Conservation (phyloP, 805 yeast genomes). For the Komagataella populi region DNA sequence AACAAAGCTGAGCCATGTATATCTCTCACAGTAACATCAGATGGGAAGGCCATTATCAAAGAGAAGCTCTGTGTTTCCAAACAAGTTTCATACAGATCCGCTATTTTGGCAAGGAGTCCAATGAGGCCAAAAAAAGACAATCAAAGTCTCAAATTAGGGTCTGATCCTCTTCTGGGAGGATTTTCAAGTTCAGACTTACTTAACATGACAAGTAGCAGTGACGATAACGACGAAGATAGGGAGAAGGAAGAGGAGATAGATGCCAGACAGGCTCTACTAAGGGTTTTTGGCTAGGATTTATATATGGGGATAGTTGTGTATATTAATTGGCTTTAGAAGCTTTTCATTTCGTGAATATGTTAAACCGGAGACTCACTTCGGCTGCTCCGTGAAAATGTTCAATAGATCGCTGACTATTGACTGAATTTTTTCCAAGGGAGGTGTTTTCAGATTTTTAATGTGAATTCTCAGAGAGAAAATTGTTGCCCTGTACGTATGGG, state of each 20-base stretch:
- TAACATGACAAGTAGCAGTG: not conserved
- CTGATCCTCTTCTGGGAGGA: not conserved
- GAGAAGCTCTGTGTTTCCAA: not conserved
- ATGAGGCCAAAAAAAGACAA: not conserved
- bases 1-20: not conserved
- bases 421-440: slow-evolving; percentile 18
- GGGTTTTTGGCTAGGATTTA: not conserved
- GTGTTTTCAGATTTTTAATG: slow-evolving; percentile 5
- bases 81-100: not conserved
- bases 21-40: not conserved
- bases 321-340: not conserved
- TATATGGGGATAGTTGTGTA: not conserved
- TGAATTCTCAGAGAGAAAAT: slow-evolving; percentile 22
- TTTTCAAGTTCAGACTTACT: not conserved
- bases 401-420: slow-evolving; percentile 21
- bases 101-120: not conserved
- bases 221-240: not conserved
- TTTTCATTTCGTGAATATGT: not conserved
- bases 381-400: slow-evolving; percentile 11
- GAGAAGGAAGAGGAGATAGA: not conserved
- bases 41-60: not conserved
- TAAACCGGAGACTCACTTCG: not conserved
- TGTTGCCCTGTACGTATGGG: slow-evolving; percentile 20
- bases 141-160: not conserved
- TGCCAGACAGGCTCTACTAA: not conserved